These are phyloP conservation scores for Raddia guianensis DNA, from an alignment of 176 grass and related monocot genomes.

Conservation along the genomic window DNA sequence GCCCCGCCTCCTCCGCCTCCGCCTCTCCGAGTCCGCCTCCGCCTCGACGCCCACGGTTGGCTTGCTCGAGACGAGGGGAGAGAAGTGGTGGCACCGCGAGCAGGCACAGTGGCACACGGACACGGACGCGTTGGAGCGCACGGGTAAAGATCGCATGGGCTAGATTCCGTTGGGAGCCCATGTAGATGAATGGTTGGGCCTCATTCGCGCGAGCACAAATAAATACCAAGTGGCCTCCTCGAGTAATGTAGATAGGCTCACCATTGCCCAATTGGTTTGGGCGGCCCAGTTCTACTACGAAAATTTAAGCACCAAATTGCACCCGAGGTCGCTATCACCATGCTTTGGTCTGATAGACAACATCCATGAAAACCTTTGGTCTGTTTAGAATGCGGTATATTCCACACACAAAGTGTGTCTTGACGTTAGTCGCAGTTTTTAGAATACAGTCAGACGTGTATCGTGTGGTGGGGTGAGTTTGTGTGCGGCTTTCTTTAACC, in stretches of 20 bases:
- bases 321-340: no score
- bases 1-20: neutral
- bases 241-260: no score
- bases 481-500: no score
- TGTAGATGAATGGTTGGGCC: neutral
- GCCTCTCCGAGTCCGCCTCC: neutral
- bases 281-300: neutral
- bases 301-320: neutral
- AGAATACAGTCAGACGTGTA: no score
- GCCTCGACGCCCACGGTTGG: conserved; percentile 1
- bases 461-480: no score
- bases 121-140: neutral
- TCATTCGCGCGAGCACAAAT: neutral
- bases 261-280: neutral
- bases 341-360: no score
- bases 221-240: neutral
- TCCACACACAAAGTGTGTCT: no score
- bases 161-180: neutral
- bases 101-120: neutral
- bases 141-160: neutral
- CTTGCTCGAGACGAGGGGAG: neutral
- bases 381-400: no score
- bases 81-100: conserved; percentile 42
- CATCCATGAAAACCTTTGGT: no score
- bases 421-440: no score